Base-by-base conservation (phyloP, 129 eudicot genomes). In the Heracleum sosnowskyi region DNA sequence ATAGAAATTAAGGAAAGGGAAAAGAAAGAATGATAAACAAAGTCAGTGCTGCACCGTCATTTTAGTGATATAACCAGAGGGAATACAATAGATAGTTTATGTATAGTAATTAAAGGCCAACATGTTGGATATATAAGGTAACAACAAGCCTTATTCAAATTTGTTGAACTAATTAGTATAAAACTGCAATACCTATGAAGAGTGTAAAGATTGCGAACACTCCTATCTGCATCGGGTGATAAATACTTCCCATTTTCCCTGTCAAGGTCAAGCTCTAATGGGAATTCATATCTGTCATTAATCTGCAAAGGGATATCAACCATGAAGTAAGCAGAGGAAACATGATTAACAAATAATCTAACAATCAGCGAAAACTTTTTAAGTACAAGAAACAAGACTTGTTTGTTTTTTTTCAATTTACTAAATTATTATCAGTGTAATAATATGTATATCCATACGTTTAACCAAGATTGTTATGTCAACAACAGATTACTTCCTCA, bases 201-300 rank as follows among this genome's bases (percentile, higher is more conserved):
- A 42, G 88, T 91, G 79, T 95, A 95, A 53, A 91, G 96, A 80
- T 95, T 95, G 76, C 96, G 91, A 55, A 91, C 98, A 84, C 93
- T 91, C 86, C 89, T 91, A 83, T 91, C 92, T 1, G 98, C 94
- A 24, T 90, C 98, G 29, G 98, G 98, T 17, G 97, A 91, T 42
- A 93, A 73, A 82, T 93, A 93, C 84, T 91, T 93, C 26, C 98
- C 97, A 83, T 90, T 70, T 74, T 90, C 97, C 76, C 97, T 83
- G 79, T 95, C 98, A 75, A 95, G 97, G 62, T 95, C 98, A 41
- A 95, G 97, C 84, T 95, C 92, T 69, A 95, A 77, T 12, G 98
- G 98, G 49, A 95, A 95, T 81, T 95, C 98, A 71, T 91, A 95
- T 49, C 96, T 90, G 76, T 95, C 98, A 83, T 95, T 95, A 79